phyloP scores from a whole-genome alignment of 306 rosid genomes.

The Cucurbita argyrosperma region DNA sequence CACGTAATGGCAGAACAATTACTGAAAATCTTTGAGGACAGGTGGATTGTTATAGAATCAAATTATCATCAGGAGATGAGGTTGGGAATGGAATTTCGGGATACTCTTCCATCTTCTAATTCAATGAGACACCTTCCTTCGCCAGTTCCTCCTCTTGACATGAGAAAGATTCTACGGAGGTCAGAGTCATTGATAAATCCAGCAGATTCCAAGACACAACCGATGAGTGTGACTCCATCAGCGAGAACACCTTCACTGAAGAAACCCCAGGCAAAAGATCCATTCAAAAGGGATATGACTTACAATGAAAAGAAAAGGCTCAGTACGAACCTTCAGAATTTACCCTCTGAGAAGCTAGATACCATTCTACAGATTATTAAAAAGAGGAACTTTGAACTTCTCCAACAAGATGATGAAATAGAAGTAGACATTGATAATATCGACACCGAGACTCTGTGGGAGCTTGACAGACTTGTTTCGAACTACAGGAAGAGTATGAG shows the following conservation, averaged over 20 bases:
- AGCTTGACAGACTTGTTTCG: slow-evolving; percentile 84
- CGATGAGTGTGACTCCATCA: slow-evolving; percentile 51
- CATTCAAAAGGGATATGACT: slow-evolving; percentile 81
- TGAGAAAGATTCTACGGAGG: slow-evolving; percentile 60
- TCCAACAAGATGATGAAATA: slow-evolving; percentile 79
- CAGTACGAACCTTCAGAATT: slow-evolving; percentile 65
- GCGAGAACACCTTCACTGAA: slow-evolving; percentile 68
- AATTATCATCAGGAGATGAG: slow-evolving; percentile 67
- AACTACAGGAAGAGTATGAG: slow-evolving; percentile 88
- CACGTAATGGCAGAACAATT: slow-evolving; percentile 91
- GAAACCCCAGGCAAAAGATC: slow-evolving; percentile 94
- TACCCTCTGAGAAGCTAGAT: slow-evolving; percentile 77
- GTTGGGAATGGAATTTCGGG: slow-evolving; percentile 36
- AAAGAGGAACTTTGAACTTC: slow-evolving; percentile 48
- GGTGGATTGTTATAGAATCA: slow-evolving; percentile 82
- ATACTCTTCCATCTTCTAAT: slow-evolving; percentile 31
- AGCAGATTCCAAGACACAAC: slow-evolving; percentile 25
- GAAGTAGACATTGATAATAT: slow-evolving; percentile 89
- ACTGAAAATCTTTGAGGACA: slow-evolving; percentile 56
- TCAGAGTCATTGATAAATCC: slow-evolving; percentile 53
- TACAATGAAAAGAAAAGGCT: slow-evolving; percentile 76
- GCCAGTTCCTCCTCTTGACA: slow-evolving; percentile 56
- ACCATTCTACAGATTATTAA: slow-evolving; percentile 68
- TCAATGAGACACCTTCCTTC: slow-evolving; percentile 39
- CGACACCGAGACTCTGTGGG: slow-evolving; percentile 86